Evolutionary conservation across 257 asterid genomes (phyloP).

Genomic region (Ophiorrhiza pumila): DNA sequence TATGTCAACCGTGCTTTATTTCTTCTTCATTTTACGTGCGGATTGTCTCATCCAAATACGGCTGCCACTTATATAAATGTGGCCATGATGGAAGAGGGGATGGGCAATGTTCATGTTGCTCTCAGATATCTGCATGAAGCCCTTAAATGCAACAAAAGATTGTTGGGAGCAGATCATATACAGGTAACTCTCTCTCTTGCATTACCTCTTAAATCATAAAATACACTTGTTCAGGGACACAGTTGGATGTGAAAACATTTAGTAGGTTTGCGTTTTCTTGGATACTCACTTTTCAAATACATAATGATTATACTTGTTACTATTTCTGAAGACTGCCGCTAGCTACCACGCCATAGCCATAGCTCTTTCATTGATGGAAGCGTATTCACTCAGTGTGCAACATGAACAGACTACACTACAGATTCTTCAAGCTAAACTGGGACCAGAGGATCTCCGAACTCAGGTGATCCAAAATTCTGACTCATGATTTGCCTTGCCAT

Average conservation of each 20-base stretch:
- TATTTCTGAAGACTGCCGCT: conserved; percentile 81
- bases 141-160: conserved; percentile 86
- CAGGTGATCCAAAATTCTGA: conserved; percentile 54
- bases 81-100: conserved; percentile 99
- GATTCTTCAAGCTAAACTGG: conserved; percentile 93
- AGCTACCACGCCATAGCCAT: conserved; percentile 99
- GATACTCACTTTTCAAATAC: neutral
- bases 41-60: conserved; percentile 97
- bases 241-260: neutral
- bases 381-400: conserved; percentile 94
- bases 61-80: conserved; percentile 98
- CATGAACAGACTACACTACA: conserved; percentile 97
- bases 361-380: conserved; percentile 99
- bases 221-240: neutral
- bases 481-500: conserved; percentile 6
- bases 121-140: conserved; percentile 99
- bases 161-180: conserved; percentile 94
- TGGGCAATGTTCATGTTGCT: conserved; percentile 99
- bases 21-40: conserved; percentile 97
- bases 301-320: conserved; percentile 6
- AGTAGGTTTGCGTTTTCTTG: neutral
- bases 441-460: conserved; percentile 96
- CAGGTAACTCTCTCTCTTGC: conserved; percentile 52
- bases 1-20: conserved; percentile 95
- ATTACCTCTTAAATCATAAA: neutral